Percentiles rank a stretch among this genome's conserved stretches.
phyloP scores from a whole-genome alignment of 176 grass and related monocot genomes.

The Oryza brachyantha region DNA sequence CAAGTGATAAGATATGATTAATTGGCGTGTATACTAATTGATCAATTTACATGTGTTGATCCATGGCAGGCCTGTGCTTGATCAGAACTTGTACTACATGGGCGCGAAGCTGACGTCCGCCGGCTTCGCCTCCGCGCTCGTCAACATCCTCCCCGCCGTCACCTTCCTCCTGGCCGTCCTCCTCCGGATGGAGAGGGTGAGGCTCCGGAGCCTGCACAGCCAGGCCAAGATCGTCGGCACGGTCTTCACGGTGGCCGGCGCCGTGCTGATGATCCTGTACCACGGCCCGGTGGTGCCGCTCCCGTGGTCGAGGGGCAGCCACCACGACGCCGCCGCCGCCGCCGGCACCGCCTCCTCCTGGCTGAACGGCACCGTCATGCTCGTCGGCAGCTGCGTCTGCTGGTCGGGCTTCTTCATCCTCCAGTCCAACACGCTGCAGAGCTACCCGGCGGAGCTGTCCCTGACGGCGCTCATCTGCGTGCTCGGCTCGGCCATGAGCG shows the following conservation, averaged over 20 bases:
- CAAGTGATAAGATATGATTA: background rate
- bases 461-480: constrained; percentile 67
- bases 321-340: background rate
- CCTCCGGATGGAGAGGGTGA: constrained; percentile 65
- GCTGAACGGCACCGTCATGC: constrained; percentile 61
- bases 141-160: constrained; percentile 85
- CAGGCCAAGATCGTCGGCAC: constrained; percentile 88
- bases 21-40: no score
- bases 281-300: constrained; percentile 68
- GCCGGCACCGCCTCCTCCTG: constrained; percentile 21
- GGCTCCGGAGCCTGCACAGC: constrained; percentile 50
- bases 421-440: constrained; percentile 73
- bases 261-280: constrained; percentile 90
- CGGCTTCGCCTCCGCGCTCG: constrained; percentile 57
- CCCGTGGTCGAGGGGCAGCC: constrained; percentile 55
- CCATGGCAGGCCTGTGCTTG: constrained; percentile 65
- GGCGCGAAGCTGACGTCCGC: constrained; percentile 76
- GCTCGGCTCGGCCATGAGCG: constrained; percentile 47
- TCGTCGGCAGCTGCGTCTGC: constrained; percentile 57
- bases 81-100: constrained; percentile 82
- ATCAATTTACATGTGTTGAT: background rate
- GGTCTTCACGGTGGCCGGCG: constrained; percentile 56
- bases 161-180: constrained; percentile 70
- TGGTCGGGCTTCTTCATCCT: constrained; percentile 89
- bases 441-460: constrained; percentile 77